A percentile compares a stretch with the other conserved stretches of the same genome.
Conservation (phyloP, 2,329 filamentous ascomycete species). For the Truncatella angustata region DNA sequence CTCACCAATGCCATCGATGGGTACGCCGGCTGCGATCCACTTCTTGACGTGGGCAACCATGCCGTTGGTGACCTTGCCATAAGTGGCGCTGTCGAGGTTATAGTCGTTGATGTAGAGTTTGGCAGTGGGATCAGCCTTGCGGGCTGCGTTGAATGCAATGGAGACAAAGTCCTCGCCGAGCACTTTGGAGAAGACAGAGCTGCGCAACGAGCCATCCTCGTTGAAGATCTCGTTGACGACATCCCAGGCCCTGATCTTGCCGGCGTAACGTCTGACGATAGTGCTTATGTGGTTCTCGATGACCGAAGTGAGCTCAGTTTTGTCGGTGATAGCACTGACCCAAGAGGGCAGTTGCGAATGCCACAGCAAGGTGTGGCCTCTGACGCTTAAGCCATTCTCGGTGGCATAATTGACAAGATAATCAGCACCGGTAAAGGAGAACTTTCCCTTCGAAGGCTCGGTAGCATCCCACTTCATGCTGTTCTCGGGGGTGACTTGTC, state of each 20-base stretch:
- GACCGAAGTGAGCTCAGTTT: constrained; percentile 46
- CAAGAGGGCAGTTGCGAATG: constrained; percentile 58
- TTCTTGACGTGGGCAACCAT: constrained; percentile 58
- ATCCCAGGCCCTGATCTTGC: constrained; percentile 54
- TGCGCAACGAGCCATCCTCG: constrained; percentile 58
- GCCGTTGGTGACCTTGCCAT: constrained; percentile 53
- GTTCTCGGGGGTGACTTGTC: constrained; percentile 67
- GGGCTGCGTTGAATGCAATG: constrained; percentile 69
- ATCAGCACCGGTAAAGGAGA: constrained; percentile 58
- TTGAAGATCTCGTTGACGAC: constrained; percentile 66
- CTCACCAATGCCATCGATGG: constrained; percentile 56
- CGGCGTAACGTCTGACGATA: constrained; percentile 58
- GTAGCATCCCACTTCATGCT: constrained; percentile 66
- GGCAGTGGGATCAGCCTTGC: constrained; percentile 62
- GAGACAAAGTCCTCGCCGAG: constrained; percentile 68
- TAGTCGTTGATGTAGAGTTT: constrained; percentile 77
- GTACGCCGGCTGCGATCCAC: constrained; percentile 59
- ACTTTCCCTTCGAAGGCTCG: constrained; percentile 40
- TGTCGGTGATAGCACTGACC: constrained; percentile 46
- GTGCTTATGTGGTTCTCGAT: constrained; percentile 60
- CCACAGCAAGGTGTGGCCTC: constrained; percentile 68
- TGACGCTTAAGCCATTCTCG: constrained; percentile 54
- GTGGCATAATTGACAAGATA: constrained; percentile 58
- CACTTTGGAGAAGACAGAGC: constrained; percentile 63
- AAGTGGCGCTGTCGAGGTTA: constrained; percentile 61